A percentile compares a stretch with the other conserved stretches of the same genome.
Evolutionary conservation across 805 yeast species (phyloP).

Genomic region (Metschnikowia vanudenii): DNA sequence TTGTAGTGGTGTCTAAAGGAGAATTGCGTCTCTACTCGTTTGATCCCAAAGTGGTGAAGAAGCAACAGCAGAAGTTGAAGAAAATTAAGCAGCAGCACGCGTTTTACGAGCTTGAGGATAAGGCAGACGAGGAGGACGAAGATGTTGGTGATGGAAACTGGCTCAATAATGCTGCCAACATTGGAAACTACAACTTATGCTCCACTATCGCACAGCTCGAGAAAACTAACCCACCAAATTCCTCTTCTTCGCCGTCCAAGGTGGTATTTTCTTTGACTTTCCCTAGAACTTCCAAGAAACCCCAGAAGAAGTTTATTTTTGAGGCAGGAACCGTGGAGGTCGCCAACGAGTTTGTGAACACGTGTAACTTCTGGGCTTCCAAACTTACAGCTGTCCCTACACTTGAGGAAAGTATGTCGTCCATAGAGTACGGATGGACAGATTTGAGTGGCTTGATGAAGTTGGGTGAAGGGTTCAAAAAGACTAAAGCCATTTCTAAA

Average conservation of each 20-base stretch:
- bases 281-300: constrained; percentile 42
- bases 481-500: constrained; percentile 34
- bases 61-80: constrained; percentile 34
- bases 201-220: constrained; percentile 49
- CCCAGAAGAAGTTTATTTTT: constrained; percentile 50
- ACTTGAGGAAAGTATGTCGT: constrained; percentile 62
- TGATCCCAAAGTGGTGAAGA: constrained; percentile 43
- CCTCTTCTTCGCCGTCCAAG: constrained; percentile 23
- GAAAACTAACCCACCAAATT: constrained; percentile 10
- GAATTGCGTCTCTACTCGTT: constrained; percentile 59
- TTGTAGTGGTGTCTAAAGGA: constrained; percentile 69
- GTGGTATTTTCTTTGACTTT: constrained; percentile 54
- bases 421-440: constrained; percentile 84
- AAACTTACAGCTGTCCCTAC: constrained; percentile 78
- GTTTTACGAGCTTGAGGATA: constrained; percentile 18
- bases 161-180: constrained; percentile 59
- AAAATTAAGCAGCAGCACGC: constrained; percentile 24
- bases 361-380: constrained; percentile 90
- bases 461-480: constrained; percentile 30
- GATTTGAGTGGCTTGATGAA: constrained; percentile 33
- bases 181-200: constrained; percentile 52
- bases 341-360: constrained; percentile 67
- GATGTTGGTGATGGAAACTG: constrained; percentile 64
- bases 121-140: constrained; percentile 27
- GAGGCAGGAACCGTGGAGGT: constrained; percentile 65